Percentiles rank a stretch among this genome's conserved stretches.
Conservation (phyloP, 257 asterid species). For the Solanum piurae region DNA sequence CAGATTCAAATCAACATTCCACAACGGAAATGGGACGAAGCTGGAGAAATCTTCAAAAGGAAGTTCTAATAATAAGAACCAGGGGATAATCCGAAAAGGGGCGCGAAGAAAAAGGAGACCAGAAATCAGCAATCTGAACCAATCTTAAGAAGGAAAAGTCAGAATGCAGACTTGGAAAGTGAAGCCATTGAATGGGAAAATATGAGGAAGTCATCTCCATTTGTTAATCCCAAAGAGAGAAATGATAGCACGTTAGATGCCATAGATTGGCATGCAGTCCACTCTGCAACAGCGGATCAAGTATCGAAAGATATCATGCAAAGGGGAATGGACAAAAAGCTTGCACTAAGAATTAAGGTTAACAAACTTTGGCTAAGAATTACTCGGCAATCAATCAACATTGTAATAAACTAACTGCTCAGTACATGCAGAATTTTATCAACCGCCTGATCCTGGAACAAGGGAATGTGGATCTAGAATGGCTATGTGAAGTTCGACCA, state of each 20-base stretch:
- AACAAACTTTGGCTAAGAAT: neutral
- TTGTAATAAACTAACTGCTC: neutral
- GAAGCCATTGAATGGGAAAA: slow-evolving; percentile 7
- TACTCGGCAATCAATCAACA: neutral
- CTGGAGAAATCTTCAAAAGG: neutral
- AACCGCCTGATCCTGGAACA: slow-evolving; percentile 4
- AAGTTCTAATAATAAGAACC: neutral
- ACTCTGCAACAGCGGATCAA: slow-evolving; percentile 2
- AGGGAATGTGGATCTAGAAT: slow-evolving; percentile 9
- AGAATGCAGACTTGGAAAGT: neutral
- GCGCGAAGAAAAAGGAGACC: neutral
- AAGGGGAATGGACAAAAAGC: slow-evolving; percentile 17
- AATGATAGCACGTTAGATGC: neutral
- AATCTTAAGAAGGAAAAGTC: neutral
- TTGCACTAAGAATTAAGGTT: slow-evolving; percentile 20
- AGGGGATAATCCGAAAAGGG: neutral
- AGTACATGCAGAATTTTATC: slow-evolving; percentile 6
- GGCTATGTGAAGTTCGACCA: slow-evolving; percentile 7
- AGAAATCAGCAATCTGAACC: neutral
- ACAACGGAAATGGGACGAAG: neutral
- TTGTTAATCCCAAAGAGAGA: neutral
- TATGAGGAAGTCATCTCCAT: slow-evolving; percentile 1
- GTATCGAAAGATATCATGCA: slow-evolving; percentile 2
- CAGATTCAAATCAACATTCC: neutral
- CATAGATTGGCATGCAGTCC: slow-evolving; percentile 16